Conservation (phyloP, 805 yeast genomes). For the Pichia kluyveri region DNA sequence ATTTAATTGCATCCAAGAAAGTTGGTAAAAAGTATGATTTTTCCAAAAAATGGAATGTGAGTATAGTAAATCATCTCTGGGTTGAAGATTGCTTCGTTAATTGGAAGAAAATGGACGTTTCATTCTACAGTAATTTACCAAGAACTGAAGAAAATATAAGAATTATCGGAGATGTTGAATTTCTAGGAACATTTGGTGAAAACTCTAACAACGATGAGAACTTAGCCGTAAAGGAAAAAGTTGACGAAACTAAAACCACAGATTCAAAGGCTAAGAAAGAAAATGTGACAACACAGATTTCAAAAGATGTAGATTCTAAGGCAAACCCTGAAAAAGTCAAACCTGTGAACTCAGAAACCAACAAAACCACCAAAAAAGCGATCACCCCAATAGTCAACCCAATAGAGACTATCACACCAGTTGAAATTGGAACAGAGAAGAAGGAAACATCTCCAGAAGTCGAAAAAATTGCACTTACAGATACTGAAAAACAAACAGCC, state of each 20-base stretch:
- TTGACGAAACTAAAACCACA: not conserved
- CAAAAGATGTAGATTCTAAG: too few relatives aligned
- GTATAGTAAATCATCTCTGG: constrained; percentile 77
- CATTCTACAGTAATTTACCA: constrained; percentile 38
- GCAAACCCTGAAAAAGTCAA: too few relatives aligned
- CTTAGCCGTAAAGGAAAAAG: not conserved
- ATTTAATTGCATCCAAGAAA: constrained; percentile 58
- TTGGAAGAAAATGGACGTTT: constrained; percentile 47
- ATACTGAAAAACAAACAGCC: too few relatives aligned
- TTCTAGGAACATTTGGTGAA: not conserved
- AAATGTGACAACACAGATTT: too few relatives aligned
- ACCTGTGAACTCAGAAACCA: too few relatives aligned
- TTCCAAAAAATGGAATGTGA: constrained; percentile 60
- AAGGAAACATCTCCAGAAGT: not conserved
- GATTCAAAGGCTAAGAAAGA: too few relatives aligned
- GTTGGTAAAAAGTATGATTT: constrained; percentile 70
- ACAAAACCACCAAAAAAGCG: too few relatives aligned
- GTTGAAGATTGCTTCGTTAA: constrained; percentile 66
- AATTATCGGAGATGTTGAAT: constrained; percentile 33
- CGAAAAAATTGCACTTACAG: not conserved
- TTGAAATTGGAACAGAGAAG: not conserved
- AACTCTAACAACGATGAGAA: not conserved
- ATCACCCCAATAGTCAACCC: too few relatives aligned
- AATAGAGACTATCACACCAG: too few relatives aligned
- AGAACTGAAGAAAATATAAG: constrained; percentile 30